Conservation (phyloP, 148 eudicot species). For the Cornus controversa region DNA sequence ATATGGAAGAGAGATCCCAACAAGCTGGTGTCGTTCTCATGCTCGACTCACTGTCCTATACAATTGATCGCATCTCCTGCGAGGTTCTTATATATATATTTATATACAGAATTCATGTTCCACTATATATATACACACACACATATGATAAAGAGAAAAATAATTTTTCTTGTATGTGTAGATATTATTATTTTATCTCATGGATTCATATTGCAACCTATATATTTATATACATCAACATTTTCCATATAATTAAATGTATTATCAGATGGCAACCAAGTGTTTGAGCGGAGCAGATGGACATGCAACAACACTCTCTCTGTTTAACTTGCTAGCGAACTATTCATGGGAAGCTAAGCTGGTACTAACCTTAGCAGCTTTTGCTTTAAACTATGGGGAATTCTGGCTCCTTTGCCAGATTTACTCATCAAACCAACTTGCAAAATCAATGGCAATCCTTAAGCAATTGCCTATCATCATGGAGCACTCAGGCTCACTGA, state of each 20-base stretch:
- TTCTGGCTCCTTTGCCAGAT: conserved; percentile 52
- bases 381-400: conserved; percentile 48
- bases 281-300: conserved; percentile 34
- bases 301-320: conserved; percentile 35
- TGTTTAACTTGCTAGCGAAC: conserved; percentile 24
- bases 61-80: conserved; percentile 36
- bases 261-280: conserved; percentile 38
- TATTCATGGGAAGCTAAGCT: conserved; percentile 58
- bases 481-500: conserved; percentile 28
- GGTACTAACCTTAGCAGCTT: conserved; percentile 44
- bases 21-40: conserved; percentile 12
- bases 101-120: background rate
- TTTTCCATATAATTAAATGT: background rate
- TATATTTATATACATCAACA: background rate
- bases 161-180: too few species aligned
- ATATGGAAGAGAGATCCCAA: conserved; percentile 15
- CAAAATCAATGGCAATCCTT: conserved; percentile 49
- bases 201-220: background rate
- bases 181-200: too few species aligned
- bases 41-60: conserved; percentile 27
- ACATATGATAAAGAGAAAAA: too few species aligned
- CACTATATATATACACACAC: too few species aligned
- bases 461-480: conserved; percentile 32
- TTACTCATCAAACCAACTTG: conserved; percentile 36
- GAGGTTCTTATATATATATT: conserved; percentile 28